phyloP scores from a whole-genome alignment of 2,329 filamentous ascomycete genomes.

The Alternaria conjuncta region DNA sequence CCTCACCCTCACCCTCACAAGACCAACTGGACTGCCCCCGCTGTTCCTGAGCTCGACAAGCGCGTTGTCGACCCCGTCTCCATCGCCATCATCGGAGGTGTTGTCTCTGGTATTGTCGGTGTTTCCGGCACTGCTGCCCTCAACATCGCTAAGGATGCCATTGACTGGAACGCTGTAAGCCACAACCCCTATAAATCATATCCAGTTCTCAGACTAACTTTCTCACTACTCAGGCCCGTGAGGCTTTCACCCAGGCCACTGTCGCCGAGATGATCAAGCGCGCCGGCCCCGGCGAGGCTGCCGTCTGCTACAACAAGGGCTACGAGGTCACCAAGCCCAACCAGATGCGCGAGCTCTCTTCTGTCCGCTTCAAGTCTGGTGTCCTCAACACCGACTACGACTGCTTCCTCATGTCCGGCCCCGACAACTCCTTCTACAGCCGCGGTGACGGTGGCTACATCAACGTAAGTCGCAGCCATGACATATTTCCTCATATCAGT shows the following conservation, averaged over 20 bases:
- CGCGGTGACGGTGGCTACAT: neutral
- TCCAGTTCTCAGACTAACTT: neutral
- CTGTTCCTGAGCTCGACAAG: neutral
- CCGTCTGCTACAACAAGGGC: conserved; percentile 1
- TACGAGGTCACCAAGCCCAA: neutral
- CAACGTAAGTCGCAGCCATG: neutral
- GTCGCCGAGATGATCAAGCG: neutral
- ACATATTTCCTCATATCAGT: neutral
- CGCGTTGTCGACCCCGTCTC: neutral
- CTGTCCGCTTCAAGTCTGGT: neutral
- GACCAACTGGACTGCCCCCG: neutral
- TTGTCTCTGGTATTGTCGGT: neutral
- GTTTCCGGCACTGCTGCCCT: neutral
- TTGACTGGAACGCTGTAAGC: neutral
- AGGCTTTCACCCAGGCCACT: neutral
- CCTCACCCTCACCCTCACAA: neutral
- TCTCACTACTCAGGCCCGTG: neutral
- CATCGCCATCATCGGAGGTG: neutral
- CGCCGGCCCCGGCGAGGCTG: neutral
- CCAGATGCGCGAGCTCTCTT: neutral
- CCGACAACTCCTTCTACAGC: neutral
- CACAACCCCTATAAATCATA: neutral
- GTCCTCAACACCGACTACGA: neutral
- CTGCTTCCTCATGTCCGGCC: neutral
- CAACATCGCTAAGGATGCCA: neutral